These are phyloP conservation scores for Tylopilus vinaceipallidus DNA, from an alignment of 768 basidiomycete species.

Conservation along the genomic window DNA sequence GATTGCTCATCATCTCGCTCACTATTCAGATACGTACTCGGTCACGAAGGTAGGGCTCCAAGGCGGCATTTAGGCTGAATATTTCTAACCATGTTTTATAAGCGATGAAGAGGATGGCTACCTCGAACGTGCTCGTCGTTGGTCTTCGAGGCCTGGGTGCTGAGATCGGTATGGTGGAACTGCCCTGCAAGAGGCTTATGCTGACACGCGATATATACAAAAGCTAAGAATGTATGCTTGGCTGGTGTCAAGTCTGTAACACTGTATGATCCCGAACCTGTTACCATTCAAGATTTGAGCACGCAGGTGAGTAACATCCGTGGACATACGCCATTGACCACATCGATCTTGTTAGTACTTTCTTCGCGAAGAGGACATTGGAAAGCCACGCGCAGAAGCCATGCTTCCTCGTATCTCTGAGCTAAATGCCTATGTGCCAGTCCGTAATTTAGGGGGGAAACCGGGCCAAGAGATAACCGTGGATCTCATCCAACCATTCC, in stretches of 20 bases:
- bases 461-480: constrained; percentile 75
- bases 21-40: constrained; percentile 78
- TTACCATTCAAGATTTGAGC: constrained; percentile 85
- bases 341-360: constrained; percentile 68
- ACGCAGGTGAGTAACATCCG: constrained; percentile 63
- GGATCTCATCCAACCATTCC: constrained; percentile 84
- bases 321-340: not conserved
- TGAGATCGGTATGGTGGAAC: constrained; percentile 72
- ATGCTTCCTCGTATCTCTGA: constrained; percentile 89
- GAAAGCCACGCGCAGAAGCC: constrained; percentile 82
- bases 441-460: constrained; percentile 78
- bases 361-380: constrained; percentile 82
- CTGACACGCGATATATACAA: constrained; percentile 16
- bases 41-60: constrained; percentile 76
- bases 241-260: constrained; percentile 98
- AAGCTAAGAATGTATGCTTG: constrained; percentile 89
- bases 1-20: constrained; percentile 21
- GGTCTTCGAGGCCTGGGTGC: constrained; percentile 91
- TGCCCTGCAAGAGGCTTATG: constrained; percentile 1
- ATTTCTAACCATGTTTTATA: constrained; percentile 18
- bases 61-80: not conserved
- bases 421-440: constrained; percentile 94
- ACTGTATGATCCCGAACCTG: constrained; percentile 89
- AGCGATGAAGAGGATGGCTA: constrained; percentile 99
- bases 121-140: constrained; percentile 90